Base-by-base conservation (phyloP, 2,329 filamentous ascomycete species). In the Acrodontium crateriforme region DNA sequence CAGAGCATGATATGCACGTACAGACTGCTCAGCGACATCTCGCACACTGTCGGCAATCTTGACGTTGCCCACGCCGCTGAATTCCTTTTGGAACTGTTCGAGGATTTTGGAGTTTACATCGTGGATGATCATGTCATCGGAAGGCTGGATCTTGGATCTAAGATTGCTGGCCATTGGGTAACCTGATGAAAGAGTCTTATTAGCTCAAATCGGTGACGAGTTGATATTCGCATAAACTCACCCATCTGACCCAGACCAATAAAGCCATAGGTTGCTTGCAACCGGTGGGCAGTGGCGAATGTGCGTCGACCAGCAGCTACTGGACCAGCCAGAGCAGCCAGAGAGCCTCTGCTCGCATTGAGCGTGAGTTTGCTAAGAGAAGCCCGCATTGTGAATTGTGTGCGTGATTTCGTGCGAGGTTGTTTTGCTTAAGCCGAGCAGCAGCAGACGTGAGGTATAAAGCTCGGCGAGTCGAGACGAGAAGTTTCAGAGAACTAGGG, bases 101-200 rank as follows among this genome's bases (percentile, higher is more conserved):
- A 65, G 62, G 3, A 67, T 60, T 19, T 63, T 58, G 11, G 60
- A 52, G 45, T 80, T 79, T 36, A 78, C 63, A 47, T 82, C 77
- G 44, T 72, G 71, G 17, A 82, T 55, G 34, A 71, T 60, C 25
- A 82, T 51, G 0, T 60, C 71, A 48, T 82, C 77, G 7, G 63
- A 60, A 13, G 60, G 54, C 3, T 73, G 68, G 16, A 79, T 65
- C 49, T 78, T 80, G 19, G 68, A 62, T 41, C 74, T 66, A 4
- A 82, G 60, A 43, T 80, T 82, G 50, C 64, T 69, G 18, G 77
- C 77, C 77, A 82, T 82, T 25, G 73, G 69, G 40, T 73, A 80
- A 25, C 77, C 75, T 78, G 35, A 12, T 14, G 7, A 16, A 28
- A 16, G 12, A 10, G 23, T 17, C 19, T 18, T 12, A 27, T 27